A percentile compares a stretch with the other conserved stretches of the same genome.
phyloP scores from a whole-genome alignment of 2,329 filamentous ascomycete species.

The Hymenoscyphus salicellus region DNA sequence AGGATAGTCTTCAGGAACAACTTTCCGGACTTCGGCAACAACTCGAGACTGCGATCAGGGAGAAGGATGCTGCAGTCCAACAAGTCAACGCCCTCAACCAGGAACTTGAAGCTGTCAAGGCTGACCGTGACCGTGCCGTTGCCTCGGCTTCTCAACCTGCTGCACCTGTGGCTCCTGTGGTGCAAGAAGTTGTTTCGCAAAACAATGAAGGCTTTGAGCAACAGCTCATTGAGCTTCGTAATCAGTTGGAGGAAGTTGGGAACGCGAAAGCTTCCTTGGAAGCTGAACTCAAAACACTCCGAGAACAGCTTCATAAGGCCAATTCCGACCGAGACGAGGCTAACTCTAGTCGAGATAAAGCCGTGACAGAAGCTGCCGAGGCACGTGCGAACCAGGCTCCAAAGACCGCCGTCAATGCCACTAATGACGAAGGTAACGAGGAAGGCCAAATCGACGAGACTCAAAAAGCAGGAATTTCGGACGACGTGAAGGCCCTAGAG shows the following conservation, averaged over 20 bases:
- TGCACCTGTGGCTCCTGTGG: conserved; percentile 35
- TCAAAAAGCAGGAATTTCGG: conserved; percentile 41
- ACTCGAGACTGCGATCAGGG: conserved; percentile 44
- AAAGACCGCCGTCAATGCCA: conserved; percentile 25
- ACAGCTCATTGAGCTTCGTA: conserved; percentile 48
- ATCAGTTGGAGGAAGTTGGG: conserved; percentile 63
- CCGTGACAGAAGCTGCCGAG: conserved; percentile 40
- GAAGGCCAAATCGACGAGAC: conserved; percentile 52
- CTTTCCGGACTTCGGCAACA: conserved; percentile 44
- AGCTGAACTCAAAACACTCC: conserved; percentile 55
- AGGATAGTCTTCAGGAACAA: conserved; percentile 39
- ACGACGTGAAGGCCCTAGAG: conserved; percentile 60
- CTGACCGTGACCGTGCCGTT: conserved; percentile 46
- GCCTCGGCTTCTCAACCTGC: conserved; percentile 26
- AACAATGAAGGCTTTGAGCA: conserved; percentile 48
- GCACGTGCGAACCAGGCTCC: conserved; percentile 41
- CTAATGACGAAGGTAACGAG: conserved; percentile 52
- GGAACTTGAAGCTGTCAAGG: conserved; percentile 43
- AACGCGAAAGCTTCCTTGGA: conserved; percentile 69
- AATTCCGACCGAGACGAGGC: conserved; percentile 56
- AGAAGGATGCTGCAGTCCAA: conserved; percentile 36
- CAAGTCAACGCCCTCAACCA: conserved; percentile 40
- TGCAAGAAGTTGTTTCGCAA: conserved; percentile 51
- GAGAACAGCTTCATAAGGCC: conserved; percentile 58
- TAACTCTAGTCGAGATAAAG: conserved; percentile 58